Evolutionary conservation across 2,329 filamentous ascomycete species (phyloP), one percentile per base, ranked within the genome.

Genomic region (Aureobasidium pullulans): DNA sequence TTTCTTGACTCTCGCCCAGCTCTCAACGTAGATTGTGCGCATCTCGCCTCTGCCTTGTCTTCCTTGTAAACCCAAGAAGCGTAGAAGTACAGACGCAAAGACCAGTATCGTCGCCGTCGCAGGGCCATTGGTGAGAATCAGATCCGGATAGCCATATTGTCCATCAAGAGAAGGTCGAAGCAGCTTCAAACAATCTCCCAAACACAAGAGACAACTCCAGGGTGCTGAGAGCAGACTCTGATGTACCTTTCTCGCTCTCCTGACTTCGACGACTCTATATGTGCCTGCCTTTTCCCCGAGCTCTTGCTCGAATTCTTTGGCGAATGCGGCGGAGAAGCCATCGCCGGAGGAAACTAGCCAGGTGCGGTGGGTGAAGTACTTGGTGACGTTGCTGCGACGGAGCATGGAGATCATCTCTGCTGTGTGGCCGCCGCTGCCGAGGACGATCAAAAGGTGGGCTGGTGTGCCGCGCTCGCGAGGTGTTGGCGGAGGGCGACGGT

Each of bases 351-450:
- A 88, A 58, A 95, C 80, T 23, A 96, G 76, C 72, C 96, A 99
- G 31, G 90, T 93, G 29, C 94, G 83, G 66, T 89, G 86, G 5
- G 75, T 77, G 69, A 74, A 78, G 53, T 72, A 71, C 7, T 61
- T 53, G 56, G 73, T 72, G 59, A 34, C 40, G 60, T 77, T 78
- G 68, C 81, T 82, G 64, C 81, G 82, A 65, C 79, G 76, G 66
- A 99, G 83, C 77, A 96, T 88, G 68, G 87, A 85, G 63, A 96
- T 80, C 88, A 99, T 96, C 74, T 99, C 94, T 49, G 90, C 86
- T 0, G 94, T 96, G 74, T 99, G 94, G 0, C 94, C 94, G 34
- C 94, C 94, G 2, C 89, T 95, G 56, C 94, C 94, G 28, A 97
- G 86, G 29, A 97, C 86, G 63, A 96, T 82, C 34, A 96, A 78